Percentiles rank a stretch among this genome's conserved stretches.
Evolutionary conservation across 208 protist species (phyloP).

Genomic region (Blastocrithidia nonstop): DNA sequence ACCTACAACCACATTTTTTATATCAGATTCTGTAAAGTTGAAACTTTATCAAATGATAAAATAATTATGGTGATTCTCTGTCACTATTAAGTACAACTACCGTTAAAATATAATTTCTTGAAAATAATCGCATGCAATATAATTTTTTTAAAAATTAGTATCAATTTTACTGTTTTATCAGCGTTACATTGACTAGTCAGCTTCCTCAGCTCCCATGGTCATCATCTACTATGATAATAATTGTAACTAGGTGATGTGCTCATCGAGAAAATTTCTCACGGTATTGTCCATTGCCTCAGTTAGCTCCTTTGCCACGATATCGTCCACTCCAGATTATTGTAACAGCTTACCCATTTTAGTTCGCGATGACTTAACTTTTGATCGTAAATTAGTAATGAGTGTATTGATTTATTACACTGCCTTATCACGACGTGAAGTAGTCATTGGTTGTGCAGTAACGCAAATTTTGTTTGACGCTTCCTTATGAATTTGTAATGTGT

Average conservation of each 20-base stretch:
- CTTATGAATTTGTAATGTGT: slow-evolving; percentile 48
- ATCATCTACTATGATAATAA: slow-evolving; percentile 57
- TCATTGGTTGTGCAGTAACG: slow-evolving; percentile 51
- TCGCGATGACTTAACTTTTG: slow-evolving; percentile 38
- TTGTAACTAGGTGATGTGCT: slow-evolving; percentile 60
- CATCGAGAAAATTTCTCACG: slow-evolving; percentile 42
- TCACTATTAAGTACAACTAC: too few species aligned
- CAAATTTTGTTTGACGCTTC: slow-evolving; percentile 42
- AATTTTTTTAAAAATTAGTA: too few species aligned
- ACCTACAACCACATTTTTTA: slow-evolving; percentile 7
- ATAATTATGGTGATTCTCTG: too few species aligned
- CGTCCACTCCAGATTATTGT: slow-evolving; percentile 47
- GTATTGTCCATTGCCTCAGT: slow-evolving; percentile 30
- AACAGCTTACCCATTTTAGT: slow-evolving; percentile 41
- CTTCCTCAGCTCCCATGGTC: slow-evolving; percentile 72
- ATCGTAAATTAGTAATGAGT: slow-evolving; percentile 23
- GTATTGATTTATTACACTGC: slow-evolving; percentile 32
- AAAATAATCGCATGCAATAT: too few species aligned
- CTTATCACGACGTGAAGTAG: slow-evolving; percentile 50
- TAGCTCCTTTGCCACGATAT: slow-evolving; percentile 38
- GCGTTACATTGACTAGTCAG: slow-evolving; percentile 17
- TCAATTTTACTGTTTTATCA: background rate
- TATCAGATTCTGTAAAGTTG: too few species aligned
- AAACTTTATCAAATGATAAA: too few species aligned
- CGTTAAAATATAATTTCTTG: too few species aligned